phyloP scores from a whole-genome alignment of 2,329 filamentous ascomycete genomes.

The Diplodia corticola region DNA sequence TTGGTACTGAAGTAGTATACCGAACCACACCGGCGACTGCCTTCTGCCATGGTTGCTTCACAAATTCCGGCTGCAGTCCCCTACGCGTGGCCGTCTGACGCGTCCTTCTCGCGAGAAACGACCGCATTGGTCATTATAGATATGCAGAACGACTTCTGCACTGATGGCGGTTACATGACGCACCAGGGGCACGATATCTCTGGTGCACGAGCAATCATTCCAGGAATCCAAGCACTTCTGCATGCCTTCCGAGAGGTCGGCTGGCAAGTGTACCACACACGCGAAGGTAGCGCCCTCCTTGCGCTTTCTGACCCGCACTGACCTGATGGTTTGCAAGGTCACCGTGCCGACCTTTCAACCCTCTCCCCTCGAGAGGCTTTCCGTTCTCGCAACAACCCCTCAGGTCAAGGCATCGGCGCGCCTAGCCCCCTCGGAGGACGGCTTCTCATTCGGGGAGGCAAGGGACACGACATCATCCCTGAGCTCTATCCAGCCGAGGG shows the following conservation, averaged over 20 bases:
- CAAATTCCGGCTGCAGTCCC: constrained; percentile 34
- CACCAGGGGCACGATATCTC: constrained; percentile 49
- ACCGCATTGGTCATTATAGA: constrained; percentile 31
- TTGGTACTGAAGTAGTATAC: background rate
- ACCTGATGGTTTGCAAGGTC: constrained; percentile 28
- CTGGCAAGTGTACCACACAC: constrained; percentile 51
- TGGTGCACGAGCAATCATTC: constrained; percentile 47
- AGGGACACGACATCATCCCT: constrained; percentile 58
- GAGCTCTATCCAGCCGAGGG: constrained; percentile 51
- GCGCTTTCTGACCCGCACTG: background rate
- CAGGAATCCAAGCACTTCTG: constrained; percentile 44
- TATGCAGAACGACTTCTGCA: constrained; percentile 41
- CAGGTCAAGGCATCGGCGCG: constrained; percentile 53
- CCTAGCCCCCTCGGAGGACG: constrained; percentile 55
- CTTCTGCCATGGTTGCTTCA: background rate
- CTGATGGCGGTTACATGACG: constrained; percentile 51
- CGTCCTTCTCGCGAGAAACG: constrained; percentile 36
- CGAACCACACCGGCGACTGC: background rate
- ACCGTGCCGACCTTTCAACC: constrained; percentile 58
- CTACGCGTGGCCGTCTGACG: constrained; percentile 46
- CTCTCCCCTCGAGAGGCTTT: constrained; percentile 56
- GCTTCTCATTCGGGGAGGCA: constrained; percentile 59
- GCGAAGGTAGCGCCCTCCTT: constrained; percentile 41
- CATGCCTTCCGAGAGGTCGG: constrained; percentile 42
- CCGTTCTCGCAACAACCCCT: constrained; percentile 54